Base-by-base conservation (phyloP, 371 early-diverging fungal species). In the Parasitella parasitica region DNA sequence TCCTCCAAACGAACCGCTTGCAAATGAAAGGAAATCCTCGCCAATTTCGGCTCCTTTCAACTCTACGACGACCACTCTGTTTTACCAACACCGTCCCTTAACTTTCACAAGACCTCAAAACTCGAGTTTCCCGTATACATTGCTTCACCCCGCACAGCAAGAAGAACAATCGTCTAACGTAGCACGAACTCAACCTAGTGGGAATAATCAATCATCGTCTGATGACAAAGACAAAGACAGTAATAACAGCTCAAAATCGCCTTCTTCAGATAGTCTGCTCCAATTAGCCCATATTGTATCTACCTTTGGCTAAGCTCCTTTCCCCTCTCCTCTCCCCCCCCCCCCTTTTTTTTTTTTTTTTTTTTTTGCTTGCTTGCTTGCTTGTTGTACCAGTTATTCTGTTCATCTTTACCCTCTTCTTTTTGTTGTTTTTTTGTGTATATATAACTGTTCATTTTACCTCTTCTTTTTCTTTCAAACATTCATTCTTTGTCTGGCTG, bases 221-320 rank as follows among this genome's bases (percentile, higher is more conserved):
- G 50, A 65, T 43, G 58, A 60, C 26, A 52, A 16, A 13, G 24
- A 46, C 24, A 46, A 46, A 24, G 46, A 13, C 46, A 46, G 46
- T 22, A 46, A 46, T 46, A 24, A 12, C 20, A 46, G 46, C 20
- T 20, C 46, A 0, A 60, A 55, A 35, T 34, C 39, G 7, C 30
- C 68, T 34, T 63, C 66, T n/a, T 52, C 63, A 20, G 56, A 63
- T 20, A 59, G 64, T 16, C 59, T 76, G 28, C 61, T 72, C 11
- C 69, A 75, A 34, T 57, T 76, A 49, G 75, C 77, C 18, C 76
- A 79, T 58, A 68, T 74, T 39, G 77, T 79, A 12, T 76, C 75
- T 48, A 75, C 77, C 13, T 79, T 79, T 72, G 79, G 79, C 34
- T 78, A 64, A 67, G 13, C 18, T 9, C 18, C n/a, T n/a, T n/a